Conservation (phyloP, 305 asterid genomes). For the Fraxinus velutina region DNA sequence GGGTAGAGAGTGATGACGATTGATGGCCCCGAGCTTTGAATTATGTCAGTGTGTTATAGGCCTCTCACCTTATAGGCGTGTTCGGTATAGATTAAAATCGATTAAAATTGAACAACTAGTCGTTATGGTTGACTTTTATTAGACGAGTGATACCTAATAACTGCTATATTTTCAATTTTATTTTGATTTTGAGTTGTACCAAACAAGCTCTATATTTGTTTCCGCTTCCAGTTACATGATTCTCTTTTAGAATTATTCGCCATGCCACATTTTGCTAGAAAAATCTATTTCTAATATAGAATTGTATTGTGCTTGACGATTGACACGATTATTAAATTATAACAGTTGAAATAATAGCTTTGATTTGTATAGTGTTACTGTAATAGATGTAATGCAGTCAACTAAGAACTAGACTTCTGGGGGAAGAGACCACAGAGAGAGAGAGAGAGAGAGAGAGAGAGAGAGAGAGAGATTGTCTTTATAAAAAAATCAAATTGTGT, state of each 20-base stretch:
- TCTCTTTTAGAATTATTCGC: conserved; percentile 7
- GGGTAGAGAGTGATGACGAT: conserved; percentile 10
- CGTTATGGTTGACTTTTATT: no score
- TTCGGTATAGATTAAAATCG: no score
- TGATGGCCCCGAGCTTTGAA: conserved; percentile 5
- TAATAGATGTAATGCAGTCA: background rate
- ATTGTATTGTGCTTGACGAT: background rate
- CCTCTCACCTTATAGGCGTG: background rate
- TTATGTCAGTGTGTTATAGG: background rate
- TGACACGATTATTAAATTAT: background rate
- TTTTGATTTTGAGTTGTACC: no score
- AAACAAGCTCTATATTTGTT: background rate
- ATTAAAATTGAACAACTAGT: no score
- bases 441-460: background rate
- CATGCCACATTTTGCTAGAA: background rate
- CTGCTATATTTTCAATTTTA: no score
- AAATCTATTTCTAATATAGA: background rate
- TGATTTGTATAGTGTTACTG: background rate
- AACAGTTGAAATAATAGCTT: background rate
- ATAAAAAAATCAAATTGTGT: background rate
- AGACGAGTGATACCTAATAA: no score
- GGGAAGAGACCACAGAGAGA: background rate
- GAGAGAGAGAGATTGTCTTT: background rate
- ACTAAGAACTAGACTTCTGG: background rate
- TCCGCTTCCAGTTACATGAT: conserved; percentile 2